Conservation (phyloP, 371 early-diverging fungal species). For the Vairimorpha necatrix region DNA sequence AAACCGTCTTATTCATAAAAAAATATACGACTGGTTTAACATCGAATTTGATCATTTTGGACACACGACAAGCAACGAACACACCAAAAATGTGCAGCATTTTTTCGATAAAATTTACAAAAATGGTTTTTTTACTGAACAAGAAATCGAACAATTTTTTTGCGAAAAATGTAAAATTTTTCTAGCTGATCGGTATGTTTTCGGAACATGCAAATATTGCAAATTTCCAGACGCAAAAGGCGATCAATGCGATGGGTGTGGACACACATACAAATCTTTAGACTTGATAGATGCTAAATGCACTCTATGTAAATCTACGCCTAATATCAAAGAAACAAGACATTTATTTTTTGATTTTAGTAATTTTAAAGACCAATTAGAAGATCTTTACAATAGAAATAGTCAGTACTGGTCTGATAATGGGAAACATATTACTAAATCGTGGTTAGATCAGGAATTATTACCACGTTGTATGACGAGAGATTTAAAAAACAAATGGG, state of each 20-base stretch:
- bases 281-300: slow-evolving; percentile 90
- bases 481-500: slow-evolving; percentile 87
- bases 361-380: slow-evolving; percentile 71
- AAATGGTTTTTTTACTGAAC: slow-evolving; percentile 72
- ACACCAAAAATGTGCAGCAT: slow-evolving; percentile 82
- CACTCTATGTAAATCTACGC: slow-evolving; percentile 74
- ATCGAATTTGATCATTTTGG: slow-evolving; percentile 93
- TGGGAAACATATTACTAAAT: slow-evolving; percentile 78
- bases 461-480: slow-evolving; percentile 93
- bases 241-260: slow-evolving; percentile 98
- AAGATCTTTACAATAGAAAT: slow-evolving; percentile 71
- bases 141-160: slow-evolving; percentile 78
- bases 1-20: slow-evolving; percentile 78
- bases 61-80: slow-evolving; percentile 79
- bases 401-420: slow-evolving; percentile 80
- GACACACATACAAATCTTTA: slow-evolving; percentile 76
- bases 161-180: slow-evolving; percentile 85
- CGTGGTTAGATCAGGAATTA: slow-evolving; percentile 93
- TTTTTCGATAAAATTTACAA: slow-evolving; percentile 76
- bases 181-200: slow-evolving; percentile 95
- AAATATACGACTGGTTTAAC: slow-evolving; percentile 88
- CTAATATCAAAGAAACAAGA: slow-evolving; percentile 71
- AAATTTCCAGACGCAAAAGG: slow-evolving; percentile 76
- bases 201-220: slow-evolving; percentile 87
- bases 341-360: slow-evolving; percentile 87